Evolutionary conservation across 768 basidiomycete species (phyloP).

Genomic region (Russula earlei): DNA sequence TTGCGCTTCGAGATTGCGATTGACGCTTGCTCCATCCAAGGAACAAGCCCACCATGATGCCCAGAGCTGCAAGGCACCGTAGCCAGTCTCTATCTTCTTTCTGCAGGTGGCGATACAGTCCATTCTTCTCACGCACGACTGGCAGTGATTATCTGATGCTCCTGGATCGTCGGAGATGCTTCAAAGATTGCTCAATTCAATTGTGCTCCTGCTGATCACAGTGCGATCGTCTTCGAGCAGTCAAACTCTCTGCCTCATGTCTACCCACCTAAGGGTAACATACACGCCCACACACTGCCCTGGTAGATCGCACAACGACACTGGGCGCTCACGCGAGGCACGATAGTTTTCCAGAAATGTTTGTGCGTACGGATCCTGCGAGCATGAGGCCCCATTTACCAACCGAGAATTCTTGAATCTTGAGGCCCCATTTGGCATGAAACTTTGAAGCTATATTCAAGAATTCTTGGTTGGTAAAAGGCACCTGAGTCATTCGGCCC

Average conservation of each 20-base stretch:
- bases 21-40: not conserved
- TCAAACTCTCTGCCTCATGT: not conserved
- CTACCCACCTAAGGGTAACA: not conserved
- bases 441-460: too few species aligned
- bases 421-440: too few species aligned
- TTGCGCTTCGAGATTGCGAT: not conserved
- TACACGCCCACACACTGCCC: not conserved
- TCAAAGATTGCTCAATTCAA: not conserved
- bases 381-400: too few species aligned
- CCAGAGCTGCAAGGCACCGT: not conserved
- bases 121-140: not conserved
- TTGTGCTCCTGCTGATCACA: not conserved
- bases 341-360: not conserved
- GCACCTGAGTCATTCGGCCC: not conserved
- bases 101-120: constrained; percentile 2
- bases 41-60: not conserved
- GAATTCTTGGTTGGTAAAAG: too few species aligned
- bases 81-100: not conserved
- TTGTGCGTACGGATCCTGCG: too few species aligned
- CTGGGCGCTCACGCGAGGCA: not conserved
- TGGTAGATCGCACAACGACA: not conserved
- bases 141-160: not conserved
- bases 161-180: not conserved
- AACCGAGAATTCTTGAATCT: too few species aligned
- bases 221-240: not conserved